Evolutionary conservation across 2,329 filamentous ascomycete genomes (phyloP).

Genomic region (Xylariaceae sp.): DNA sequence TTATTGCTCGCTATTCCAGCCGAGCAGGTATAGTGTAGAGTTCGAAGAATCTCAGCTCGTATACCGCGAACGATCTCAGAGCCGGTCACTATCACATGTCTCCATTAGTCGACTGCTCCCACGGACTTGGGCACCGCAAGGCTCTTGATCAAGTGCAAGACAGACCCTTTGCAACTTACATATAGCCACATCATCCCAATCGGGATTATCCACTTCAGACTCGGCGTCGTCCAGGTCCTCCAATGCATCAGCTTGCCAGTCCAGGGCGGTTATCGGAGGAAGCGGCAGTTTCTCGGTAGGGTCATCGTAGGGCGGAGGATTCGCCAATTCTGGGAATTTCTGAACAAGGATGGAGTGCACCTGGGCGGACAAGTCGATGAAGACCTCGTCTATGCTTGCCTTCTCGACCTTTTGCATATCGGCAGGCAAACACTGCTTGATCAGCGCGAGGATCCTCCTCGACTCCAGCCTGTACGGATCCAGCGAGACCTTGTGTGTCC

Average conservation of each 20-base stretch:
- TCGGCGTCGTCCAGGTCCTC: slow-evolving; percentile 69
- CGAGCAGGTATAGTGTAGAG: slow-evolving; percentile 84
- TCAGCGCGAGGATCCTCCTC: slow-evolving; percentile 69
- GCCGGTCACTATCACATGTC: slow-evolving; percentile 52
- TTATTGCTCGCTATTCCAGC: slow-evolving; percentile 88
- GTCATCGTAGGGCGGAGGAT: slow-evolving; percentile 68
- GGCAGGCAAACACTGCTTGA: slow-evolving; percentile 67
- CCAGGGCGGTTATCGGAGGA: slow-evolving; percentile 62
- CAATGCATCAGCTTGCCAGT: slow-evolving; percentile 80
- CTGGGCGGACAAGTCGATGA: slow-evolving; percentile 83
- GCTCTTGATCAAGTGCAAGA: not conserved
- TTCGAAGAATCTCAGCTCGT: slow-evolving; percentile 60
- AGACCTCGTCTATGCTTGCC: slow-evolving; percentile 92
- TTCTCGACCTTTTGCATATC: slow-evolving; percentile 76
- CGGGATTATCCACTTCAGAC: slow-evolving; percentile 72
- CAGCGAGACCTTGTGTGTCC: slow-evolving; percentile 86
- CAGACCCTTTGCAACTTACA: slow-evolving; percentile 16
- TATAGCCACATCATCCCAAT: slow-evolving; percentile 94
- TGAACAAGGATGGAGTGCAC: slow-evolving; percentile 70
- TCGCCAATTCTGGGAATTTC: slow-evolving; percentile 67
- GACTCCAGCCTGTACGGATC: slow-evolving; percentile 88
- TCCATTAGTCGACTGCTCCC: too few species aligned
- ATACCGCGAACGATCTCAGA: slow-evolving; percentile 82
- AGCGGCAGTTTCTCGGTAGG: slow-evolving; percentile 64
- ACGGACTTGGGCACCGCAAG: not conserved